phyloP scores from a whole-genome alignment of 306 rosid genomes.

The Fragaria nilgerrensis region DNA sequence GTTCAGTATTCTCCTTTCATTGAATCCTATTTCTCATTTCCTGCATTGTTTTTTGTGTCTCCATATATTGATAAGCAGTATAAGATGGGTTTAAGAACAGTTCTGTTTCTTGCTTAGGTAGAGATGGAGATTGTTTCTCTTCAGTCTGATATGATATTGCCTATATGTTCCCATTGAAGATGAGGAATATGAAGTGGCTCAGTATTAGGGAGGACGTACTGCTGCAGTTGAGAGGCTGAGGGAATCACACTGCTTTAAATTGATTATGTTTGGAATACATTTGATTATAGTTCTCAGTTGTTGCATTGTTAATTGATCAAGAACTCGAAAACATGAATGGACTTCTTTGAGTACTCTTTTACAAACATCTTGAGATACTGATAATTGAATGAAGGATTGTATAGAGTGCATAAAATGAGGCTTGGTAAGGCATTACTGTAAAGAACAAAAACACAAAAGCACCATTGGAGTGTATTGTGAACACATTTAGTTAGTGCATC shows the following conservation, averaged over 20 bases:
- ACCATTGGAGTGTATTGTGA: background rate
- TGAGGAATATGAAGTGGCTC: background rate
- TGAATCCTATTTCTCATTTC: background rate
- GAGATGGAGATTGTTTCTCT: slow-evolving; percentile 6
- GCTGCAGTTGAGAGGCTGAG: background rate
- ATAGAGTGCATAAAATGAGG: background rate
- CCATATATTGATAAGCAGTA: background rate
- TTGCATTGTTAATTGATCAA: background rate
- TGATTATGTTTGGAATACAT: background rate
- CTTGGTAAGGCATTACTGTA: background rate
- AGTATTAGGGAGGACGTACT: background rate
- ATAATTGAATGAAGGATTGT: background rate
- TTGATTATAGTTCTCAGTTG: background rate
- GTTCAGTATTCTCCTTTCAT: background rate
- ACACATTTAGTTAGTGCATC: background rate
- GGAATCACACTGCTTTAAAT: background rate
- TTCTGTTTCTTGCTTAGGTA: background rate
- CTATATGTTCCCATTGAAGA: background rate
- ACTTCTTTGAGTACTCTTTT: background rate
- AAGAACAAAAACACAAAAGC: too few species aligned
- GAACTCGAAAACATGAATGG: background rate
- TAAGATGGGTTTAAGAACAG: background rate
- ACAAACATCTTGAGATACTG: background rate
- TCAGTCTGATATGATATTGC: slow-evolving; percentile 4
- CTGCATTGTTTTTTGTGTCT: background rate